Percentiles rank a stretch among this genome's conserved stretches.
Evolutionary conservation across 2,329 filamentous ascomycete genomes (phyloP).

Genomic region (Diaporthe sp.): DNA sequence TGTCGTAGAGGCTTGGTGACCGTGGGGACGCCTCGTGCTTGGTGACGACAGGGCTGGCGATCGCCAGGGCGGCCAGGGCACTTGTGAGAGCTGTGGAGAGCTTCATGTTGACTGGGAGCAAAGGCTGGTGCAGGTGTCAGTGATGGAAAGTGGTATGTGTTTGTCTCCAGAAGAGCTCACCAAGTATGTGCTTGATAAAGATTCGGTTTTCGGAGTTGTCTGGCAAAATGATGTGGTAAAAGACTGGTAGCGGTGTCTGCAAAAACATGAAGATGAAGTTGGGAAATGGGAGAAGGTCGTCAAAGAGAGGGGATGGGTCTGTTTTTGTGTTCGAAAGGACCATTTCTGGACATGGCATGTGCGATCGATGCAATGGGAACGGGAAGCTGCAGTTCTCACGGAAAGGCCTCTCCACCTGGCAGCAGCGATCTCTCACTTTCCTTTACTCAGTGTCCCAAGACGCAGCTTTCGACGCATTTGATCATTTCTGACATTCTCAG

Average conservation of each 20-base stretch:
- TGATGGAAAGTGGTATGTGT: neutral
- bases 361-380: neutral
- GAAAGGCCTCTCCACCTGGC: neutral
- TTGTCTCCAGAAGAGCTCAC: neutral
- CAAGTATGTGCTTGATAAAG: neutral
- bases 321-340: neutral
- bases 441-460: too few species aligned
- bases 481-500: too few species aligned
- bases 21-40: neutral
- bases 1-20: neutral
- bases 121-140: neutral
- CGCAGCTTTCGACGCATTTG: too few species aligned
- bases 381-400: neutral
- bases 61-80: neutral
- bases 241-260: neutral
- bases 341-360: neutral
- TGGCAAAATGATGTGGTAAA: neutral
- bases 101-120: neutral
- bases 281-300: too few species aligned
- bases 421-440: neutral
- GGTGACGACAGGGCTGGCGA: neutral
- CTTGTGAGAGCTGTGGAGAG: neutral
- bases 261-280: neutral
- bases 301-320: neutral
- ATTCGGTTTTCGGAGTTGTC: neutral